Evolutionary conservation across 345 rosid genomes (phyloP).

Genomic region (Eucalyptus camaldulensis): DNA sequence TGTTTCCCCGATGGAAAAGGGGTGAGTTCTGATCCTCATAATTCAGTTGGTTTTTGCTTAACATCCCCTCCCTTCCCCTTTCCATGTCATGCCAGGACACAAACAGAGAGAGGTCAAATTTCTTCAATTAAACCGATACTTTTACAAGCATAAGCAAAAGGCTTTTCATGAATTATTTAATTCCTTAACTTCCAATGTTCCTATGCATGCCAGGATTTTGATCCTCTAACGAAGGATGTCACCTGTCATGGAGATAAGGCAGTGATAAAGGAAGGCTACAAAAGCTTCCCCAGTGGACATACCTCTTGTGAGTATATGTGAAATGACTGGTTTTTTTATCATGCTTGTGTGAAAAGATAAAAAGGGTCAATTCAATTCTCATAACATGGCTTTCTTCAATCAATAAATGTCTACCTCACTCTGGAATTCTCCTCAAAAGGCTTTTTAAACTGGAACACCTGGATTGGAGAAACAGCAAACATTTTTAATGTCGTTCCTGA

Average conservation of each 20-base stretch:
- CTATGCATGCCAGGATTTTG: constrained; percentile 20
- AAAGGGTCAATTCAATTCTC: not conserved
- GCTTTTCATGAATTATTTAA: not conserved
- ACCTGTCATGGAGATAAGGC: constrained; percentile 30
- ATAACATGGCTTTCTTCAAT: not conserved
- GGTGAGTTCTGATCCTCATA: constrained; percentile 2
- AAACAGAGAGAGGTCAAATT: not conserved
- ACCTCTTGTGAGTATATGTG: constrained; percentile 25
- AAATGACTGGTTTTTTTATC: not conserved
- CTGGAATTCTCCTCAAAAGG: not conserved
- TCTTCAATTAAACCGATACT: not conserved
- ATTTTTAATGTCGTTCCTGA: not conserved
- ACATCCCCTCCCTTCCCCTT: not conserved
- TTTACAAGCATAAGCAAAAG: not conserved
- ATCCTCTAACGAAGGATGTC: constrained; percentile 20
- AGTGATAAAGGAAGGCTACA: constrained; percentile 53
- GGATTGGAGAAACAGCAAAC: not conserved
- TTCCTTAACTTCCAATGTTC: not conserved
- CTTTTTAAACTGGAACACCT: not conserved
- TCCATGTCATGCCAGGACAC: not conserved
- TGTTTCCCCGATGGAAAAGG: constrained; percentile 52
- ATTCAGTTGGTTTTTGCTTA: not conserved
- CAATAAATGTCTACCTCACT: not conserved
- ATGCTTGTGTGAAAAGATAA: not conserved
- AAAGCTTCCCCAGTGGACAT: constrained; percentile 71